phyloP scores from a whole-genome alignment of 345 rosid genomes.

The Brassica cretica region DNA sequence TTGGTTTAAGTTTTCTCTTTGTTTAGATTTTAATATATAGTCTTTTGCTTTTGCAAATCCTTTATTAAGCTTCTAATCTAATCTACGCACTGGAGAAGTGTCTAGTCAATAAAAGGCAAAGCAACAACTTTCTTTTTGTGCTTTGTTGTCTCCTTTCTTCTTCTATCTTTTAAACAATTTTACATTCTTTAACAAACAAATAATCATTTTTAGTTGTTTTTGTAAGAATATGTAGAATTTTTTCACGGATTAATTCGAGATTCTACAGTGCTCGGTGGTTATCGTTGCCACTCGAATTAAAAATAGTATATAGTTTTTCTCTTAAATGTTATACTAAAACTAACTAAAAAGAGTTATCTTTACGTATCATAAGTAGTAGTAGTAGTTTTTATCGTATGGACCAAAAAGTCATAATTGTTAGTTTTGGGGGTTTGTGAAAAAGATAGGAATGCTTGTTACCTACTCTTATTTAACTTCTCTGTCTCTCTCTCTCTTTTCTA shows the following conservation, averaged over 20 bases:
- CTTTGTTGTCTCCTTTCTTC: constrained; percentile 26
- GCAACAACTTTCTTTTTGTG: constrained; percentile 22
- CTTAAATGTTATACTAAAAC: constrained; percentile 19
- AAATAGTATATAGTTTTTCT: constrained; percentile 16
- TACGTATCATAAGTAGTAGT: constrained; percentile 34
- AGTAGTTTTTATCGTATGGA: constrained; percentile 36
- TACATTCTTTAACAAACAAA: constrained; percentile 7
- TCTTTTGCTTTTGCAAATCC: neutral
- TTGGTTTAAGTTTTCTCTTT: neutral
- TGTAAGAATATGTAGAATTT: neutral
- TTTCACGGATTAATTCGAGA: constrained; percentile 6
- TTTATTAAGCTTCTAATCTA: constrained; percentile 8
- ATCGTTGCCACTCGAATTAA: constrained; percentile 30
- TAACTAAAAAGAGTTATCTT: constrained; percentile 17
- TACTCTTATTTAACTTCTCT: constrained; percentile 81
- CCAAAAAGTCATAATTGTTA: constrained; percentile 53
- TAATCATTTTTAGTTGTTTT: neutral
- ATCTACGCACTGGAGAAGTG: constrained; percentile 18
- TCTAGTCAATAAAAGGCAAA: constrained; percentile 28
- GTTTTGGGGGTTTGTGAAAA: constrained; percentile 56
- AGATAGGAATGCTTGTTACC: constrained; percentile 96
- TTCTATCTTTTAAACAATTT: constrained; percentile 13
- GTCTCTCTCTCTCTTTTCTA: constrained; percentile 34
- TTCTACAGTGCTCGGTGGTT: constrained; percentile 16
- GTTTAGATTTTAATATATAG: neutral